Percentiles rank a stretch among this genome's conserved stretches.
Evolutionary conservation across 2,329 filamentous ascomycete genomes (phyloP).

Genomic region (Trichoderma oligosporum): DNA sequence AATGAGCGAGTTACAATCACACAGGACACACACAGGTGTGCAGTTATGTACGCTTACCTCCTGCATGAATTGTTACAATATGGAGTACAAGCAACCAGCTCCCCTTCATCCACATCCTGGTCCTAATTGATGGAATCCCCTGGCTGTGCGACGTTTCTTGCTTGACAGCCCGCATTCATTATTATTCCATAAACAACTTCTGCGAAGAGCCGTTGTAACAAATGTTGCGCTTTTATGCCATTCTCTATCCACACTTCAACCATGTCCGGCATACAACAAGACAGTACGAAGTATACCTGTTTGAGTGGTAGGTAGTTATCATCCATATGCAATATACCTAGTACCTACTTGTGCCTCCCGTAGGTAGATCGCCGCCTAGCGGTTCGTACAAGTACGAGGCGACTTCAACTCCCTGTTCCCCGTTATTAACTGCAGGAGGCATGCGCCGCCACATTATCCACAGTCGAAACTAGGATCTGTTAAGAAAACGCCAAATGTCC

Average conservation of each 20-base stretch:
- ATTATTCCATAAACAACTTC: background rate
- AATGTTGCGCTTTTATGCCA: background rate
- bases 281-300: too few species aligned
- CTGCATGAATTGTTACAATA: slow-evolving; percentile 6
- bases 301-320: background rate
- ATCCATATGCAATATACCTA: background rate
- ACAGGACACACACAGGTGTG: slow-evolving; percentile 7
- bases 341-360: background rate
- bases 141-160: slow-evolving; percentile 11
- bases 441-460: slow-evolving; percentile 12
- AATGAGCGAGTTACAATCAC: slow-evolving; percentile 5
- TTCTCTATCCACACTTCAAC: background rate
- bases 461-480: slow-evolving; percentile 12
- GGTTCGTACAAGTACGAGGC: background rate
- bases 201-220: slow-evolving; percentile 6
- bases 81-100: slow-evolving; percentile 11
- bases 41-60: slow-evolving; percentile 2
- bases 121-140: slow-evolving; percentile 8
- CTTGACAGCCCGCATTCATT: slow-evolving; percentile 4
- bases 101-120: background rate
- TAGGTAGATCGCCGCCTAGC: background rate
- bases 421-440: slow-evolving; percentile 9
- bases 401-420: background rate
- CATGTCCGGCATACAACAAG: background rate
- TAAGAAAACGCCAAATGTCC: background rate